Conservation (phyloP, 2,329 filamentous ascomycete species). For the Penicillium sp. region DNA sequence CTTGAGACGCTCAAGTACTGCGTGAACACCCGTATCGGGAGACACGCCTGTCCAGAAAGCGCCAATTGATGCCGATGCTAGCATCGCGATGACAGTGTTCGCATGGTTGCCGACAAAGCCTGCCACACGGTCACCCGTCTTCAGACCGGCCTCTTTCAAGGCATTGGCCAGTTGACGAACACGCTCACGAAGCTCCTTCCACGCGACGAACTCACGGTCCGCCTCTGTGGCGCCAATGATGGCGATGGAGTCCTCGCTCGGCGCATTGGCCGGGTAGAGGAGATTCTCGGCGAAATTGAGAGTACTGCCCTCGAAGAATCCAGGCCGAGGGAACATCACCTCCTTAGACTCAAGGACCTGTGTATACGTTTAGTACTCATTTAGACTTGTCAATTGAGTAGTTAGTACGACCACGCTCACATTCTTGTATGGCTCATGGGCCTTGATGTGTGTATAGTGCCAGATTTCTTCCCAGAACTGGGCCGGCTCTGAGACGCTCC, state of each 20-base stretch:
- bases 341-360: constrained; percentile 72
- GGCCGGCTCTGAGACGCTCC: constrained; percentile 79
- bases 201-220: constrained; percentile 69
- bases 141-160: constrained; percentile 70
- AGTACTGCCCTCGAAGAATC: constrained; percentile 79
- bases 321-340: constrained; percentile 82
- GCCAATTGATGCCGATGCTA: constrained; percentile 80
- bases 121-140: constrained; percentile 66
- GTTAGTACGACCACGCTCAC: constrained; percentile 34
- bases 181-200: constrained; percentile 78
- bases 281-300: constrained; percentile 97
- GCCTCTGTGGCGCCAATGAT: constrained; percentile 84
- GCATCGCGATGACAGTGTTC: constrained; percentile 85
- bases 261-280: constrained; percentile 72
- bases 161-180: constrained; percentile 76
- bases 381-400: constrained; percentile 4
- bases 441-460: constrained; percentile 78
- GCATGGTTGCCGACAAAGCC: constrained; percentile 88
- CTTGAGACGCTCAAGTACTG: constrained; percentile 82
- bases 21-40: constrained; percentile 89
- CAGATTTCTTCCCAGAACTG: constrained; percentile 86
- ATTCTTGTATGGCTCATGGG: constrained; percentile 63
- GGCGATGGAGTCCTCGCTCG: constrained; percentile 66
- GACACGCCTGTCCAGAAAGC: constrained; percentile 93
- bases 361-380: not conserved